Base-by-base conservation (phyloP, 2,329 filamentous ascomycete species). In the Penicillium digitatum region DNA sequence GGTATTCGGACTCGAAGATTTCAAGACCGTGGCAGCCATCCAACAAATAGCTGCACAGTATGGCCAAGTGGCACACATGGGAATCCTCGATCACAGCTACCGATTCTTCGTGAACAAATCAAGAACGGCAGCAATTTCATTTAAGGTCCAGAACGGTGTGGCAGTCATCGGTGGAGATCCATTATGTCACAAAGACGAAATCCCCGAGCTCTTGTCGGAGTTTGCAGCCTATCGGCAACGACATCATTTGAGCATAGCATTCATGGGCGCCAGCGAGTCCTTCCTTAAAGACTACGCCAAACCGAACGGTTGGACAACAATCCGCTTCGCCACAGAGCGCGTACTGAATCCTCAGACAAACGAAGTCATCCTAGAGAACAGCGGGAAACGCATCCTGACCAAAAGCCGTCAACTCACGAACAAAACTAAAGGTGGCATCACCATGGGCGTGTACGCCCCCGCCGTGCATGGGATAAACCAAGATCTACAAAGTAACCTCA, bases 11-110 rank as follows among this genome's bases (percentile, higher is more conserved):
- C 60, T 73, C 1, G 54, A 65, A 10, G 70, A 73, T 38, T 68
- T 73, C 52, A 60, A 62, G n/a, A 68, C 69, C 0, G 62, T 71
- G 44, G 62, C 62, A 8, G 66, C 68, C 14, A 61, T 74, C 14
- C 60, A 69, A 37, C 50, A 55, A 1, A 64, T 77, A 1, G 66
- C 72, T 2, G 61, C 60, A 5, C 58, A 61, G 11, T 71, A 75
- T 56, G 73, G 74, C 7, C 66, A 67, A 16, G 71, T 75, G 1
- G 74, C 74, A 5, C 72, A 77, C 52, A 76, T 76, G 74, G 74
- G 73, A 2, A 68, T 77, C n/a, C 67, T 76, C 1, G 75, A 77
- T 42, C 68, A 61, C 8, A 74, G 70, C 45, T 76, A 76, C 52
- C 66, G 59, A 5, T 72, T 76, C 55, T 77, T 76, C 53, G 62